Evolutionary conservation across 2,329 filamentous ascomycete species (phyloP).

Genomic region (Apiospora arundinis): DNA sequence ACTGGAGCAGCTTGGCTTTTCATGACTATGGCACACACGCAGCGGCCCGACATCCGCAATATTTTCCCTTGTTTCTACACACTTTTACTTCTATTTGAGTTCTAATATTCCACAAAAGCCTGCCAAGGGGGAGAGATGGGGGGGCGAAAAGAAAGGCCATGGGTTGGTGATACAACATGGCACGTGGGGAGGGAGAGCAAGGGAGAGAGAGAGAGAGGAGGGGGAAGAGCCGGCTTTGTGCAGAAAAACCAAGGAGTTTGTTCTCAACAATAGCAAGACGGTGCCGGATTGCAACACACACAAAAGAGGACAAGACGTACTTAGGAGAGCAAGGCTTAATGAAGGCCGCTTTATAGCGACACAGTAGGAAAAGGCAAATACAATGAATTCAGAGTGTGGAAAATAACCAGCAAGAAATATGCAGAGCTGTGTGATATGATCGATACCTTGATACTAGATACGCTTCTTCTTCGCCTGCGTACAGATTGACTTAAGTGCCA

Average conservation of each 20-base stretch:
- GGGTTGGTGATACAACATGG: not conserved
- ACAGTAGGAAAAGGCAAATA: slow-evolving; percentile 17
- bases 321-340: slow-evolving; percentile 19
- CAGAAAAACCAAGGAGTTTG: not conserved
- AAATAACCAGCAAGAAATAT: not conserved
- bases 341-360: slow-evolving; percentile 19
- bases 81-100: slow-evolving; percentile 22
- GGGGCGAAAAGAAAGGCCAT: not conserved
- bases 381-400: slow-evolving; percentile 11
- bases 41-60: slow-evolving; percentile 19
- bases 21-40: slow-evolving; percentile 20
- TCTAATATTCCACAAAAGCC: slow-evolving; percentile 21
- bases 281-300: slow-evolving; percentile 4
- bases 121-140: not conserved
- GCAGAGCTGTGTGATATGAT: not conserved
- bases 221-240: not conserved
- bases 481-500: not conserved
- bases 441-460: too few species aligned
- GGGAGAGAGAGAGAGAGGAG: not conserved
- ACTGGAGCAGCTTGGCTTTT: slow-evolving; percentile 11
- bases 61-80: slow-evolving; percentile 21
- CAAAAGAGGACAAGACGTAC: slow-evolving; percentile 9
- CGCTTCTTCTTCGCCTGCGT: too few species aligned
- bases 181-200: not conserved
- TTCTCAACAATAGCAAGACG: not conserved